A percentile compares a stretch with the other conserved stretches of the same genome.
These are phyloP conservation scores for Russula lepida DNA, from an alignment of 768 basidiomycete genomes.

Conservation along the genomic window DNA sequence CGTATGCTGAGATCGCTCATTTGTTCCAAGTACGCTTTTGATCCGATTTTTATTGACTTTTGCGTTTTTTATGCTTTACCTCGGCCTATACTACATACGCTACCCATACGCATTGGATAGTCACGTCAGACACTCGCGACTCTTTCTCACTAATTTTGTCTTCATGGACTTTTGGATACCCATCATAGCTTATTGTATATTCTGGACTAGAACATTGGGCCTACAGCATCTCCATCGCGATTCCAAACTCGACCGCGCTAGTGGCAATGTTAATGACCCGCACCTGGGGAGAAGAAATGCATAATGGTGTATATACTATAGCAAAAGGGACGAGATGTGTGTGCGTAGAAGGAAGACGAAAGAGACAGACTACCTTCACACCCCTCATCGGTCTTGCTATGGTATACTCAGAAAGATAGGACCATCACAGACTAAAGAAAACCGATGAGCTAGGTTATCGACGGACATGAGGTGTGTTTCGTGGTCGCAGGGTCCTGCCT, in stretches of 20 bases:
- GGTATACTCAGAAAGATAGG: neutral
- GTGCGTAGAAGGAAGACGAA: neutral
- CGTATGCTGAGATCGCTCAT: constrained; percentile 5
- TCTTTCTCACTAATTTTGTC: neutral
- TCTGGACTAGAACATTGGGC: neutral
- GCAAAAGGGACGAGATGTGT: neutral
- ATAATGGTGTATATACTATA: neutral
- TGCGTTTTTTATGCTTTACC: neutral
- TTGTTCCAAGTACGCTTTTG: neutral
- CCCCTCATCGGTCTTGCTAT: neutral
- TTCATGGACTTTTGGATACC: constrained; percentile 8
- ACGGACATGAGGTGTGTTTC: constrained; percentile 1
- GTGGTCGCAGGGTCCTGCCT: constrained; percentile 7
- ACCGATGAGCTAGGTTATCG: neutral
- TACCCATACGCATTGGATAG: neutral
- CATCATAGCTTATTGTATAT: constrained; percentile 7
- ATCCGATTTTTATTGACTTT: neutral
- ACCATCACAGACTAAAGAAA: neutral
- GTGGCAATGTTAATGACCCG: too few species aligned
- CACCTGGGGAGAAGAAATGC: neutral
- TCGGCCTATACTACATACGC: neutral
- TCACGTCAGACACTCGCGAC: neutral
- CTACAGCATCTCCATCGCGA: too few species aligned
- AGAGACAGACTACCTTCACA: neutral
- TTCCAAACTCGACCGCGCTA: too few species aligned